Base-by-base conservation (phyloP, 306 rosid species). In the Begonia fuchsioides region DNA sequence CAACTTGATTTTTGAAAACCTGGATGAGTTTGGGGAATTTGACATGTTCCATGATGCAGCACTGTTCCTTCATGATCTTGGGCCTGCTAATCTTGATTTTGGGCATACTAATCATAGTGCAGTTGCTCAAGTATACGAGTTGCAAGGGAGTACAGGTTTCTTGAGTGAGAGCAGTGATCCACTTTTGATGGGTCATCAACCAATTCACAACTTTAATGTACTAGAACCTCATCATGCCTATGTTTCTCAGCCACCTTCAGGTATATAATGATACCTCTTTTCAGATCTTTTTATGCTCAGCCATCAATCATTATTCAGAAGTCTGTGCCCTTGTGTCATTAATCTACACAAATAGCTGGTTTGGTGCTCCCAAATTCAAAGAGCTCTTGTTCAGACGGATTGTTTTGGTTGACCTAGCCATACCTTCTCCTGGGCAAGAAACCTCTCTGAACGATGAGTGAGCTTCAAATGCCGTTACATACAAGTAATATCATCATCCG, bases 41-140 rank as follows among this genome's bases (percentile, higher is more conserved):
- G 98, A 85, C 39, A 50, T 69, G 54, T 79, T 2, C 58, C 74
- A 60, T 44, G 94, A 90, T 76, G 81, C 81, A 4, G 55, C 63
- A 67, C 67, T 85, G 85, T 79, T 76, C 68, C 61, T 85, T 44
- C 57, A 53, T 54, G 95, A 73, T 52, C 46, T 26, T 4, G 35
- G 35, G 35, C 35, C 35, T 49, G 38, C 57, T 7, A 53, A 53
- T 35, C 65, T n/a, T 54, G 95, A 73, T 52, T 43, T 26, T 4
- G 35, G 35, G 35, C 35, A 6, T 49, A 40, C 57, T 7, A 53
- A 53, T 35, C 65, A 59, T 16, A 75, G 46, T 55, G 38, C 70
- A 35, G 15, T 56, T 58, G 52, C 69, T 12, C 53, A 60, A 54
- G 54, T 65, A 44, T 69, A 67, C 67, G 76, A 76, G 57, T 46